Base-by-base conservation (phyloP, 2,329 filamentous ascomycete species). In the Colletotrichum brevisporum region DNA sequence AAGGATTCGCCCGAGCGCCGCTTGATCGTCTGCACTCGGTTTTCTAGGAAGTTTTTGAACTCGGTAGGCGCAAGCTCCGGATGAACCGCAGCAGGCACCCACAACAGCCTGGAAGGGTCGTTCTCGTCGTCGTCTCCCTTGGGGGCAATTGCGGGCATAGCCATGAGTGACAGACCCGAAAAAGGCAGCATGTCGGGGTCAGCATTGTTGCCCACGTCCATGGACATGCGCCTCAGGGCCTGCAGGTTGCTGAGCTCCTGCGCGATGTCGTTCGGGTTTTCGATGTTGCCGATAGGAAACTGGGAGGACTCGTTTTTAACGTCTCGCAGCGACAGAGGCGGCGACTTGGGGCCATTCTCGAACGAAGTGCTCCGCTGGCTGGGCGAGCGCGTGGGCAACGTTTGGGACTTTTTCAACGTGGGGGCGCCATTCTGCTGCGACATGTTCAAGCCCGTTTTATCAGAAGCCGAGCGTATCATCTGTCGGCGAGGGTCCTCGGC, bases 11-110 rank as follows among this genome's bases (percentile, higher is more conserved):
- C 91, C 1, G 95, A 97, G 74, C 93, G 89, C 73, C 95, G 88
- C 78, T 94, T 91, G 74, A 98, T 97, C 43, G 93, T 92, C 74
- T 97, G 93, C 13, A 98, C 94, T 76, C 95, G 91, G 71, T 95
- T 97, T 76, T 99, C 95, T 2, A 99, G 88, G 74, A 98, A 99
- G 1, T 92, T 95, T 80, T 97, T 98, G 85, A 98, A 99, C 74
- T 98, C 96, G 76, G 93, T 94, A 1, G 96, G 96, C 3, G 96
- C 96, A 56, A 99, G 85, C 80, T 99, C 96, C 0, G 96, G 96
- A 75, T 99, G 96, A 31, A 99, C 88, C 67, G 94, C 90, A 26
- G 96, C 96, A 5, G 96, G 96, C 6, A 99, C 96, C 96, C 96
- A 99, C 73, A 98, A 93, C 68, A 98, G 83, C 71, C 94, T 89